phyloP scores from a whole-genome alignment of 495 filamentous ascomycete genomes.

The Annulohypoxylon maeteangense region DNA sequence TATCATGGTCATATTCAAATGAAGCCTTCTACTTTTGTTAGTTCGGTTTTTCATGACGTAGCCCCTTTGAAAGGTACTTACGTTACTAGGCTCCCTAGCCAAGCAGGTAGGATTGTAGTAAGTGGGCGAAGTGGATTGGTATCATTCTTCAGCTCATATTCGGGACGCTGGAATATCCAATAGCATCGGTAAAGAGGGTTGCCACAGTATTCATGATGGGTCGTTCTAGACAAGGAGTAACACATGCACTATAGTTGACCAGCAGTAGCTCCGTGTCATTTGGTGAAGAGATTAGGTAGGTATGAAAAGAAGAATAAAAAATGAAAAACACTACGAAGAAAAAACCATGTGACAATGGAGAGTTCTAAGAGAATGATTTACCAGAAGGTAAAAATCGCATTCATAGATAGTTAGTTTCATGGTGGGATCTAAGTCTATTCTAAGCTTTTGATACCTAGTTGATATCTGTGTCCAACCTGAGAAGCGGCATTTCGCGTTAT shows the following conservation, averaged over 20 bases:
- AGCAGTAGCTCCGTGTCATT: not conserved
- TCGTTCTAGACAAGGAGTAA: no score
- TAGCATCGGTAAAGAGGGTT: no score
- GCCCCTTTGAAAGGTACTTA: not conserved
- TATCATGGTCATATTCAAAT: not conserved
- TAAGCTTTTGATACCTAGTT: constrained; percentile 39
- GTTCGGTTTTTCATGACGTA: not conserved
- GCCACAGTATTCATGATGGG: no score
- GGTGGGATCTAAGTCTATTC: constrained; percentile 44
- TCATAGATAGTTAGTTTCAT: constrained; percentile 28
- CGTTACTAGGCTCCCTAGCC: not conserved
- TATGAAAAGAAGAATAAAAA: not conserved
- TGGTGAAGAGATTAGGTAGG: not conserved
- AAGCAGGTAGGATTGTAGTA: not conserved
- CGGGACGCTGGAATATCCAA: not conserved
- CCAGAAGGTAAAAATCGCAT: constrained; percentile 22
- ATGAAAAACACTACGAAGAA: not conserved
- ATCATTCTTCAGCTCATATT: not conserved
- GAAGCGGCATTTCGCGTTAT: constrained; percentile 42
- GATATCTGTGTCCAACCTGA: constrained; percentile 41
- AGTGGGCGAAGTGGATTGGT: not conserved
- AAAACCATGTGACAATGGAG: not conserved
- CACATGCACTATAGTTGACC: no score
- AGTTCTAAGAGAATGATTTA: not conserved
- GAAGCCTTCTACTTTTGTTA: not conserved